Base-by-base conservation (phyloP, 805 yeast species). In the Kodamaea hsintzibuensis region DNA sequence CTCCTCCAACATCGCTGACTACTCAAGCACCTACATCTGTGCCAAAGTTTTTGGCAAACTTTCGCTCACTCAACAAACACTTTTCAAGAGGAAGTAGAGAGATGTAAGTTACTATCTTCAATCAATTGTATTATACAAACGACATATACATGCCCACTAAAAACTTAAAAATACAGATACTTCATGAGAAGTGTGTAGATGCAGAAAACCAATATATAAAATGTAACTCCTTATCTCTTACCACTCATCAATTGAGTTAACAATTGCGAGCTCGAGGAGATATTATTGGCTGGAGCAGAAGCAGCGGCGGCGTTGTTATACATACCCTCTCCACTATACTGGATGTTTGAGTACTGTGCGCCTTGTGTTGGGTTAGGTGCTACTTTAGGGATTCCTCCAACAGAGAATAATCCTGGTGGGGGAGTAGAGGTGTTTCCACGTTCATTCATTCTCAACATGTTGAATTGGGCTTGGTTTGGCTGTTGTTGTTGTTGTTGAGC, bases 191-290 rank as follows among this genome's bases (percentile, higher is more conserved):
- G 44, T 39, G 44, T 30, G 16, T n/a, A 12, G 19, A 50, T 50
- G 52, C 52, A 33, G 42, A 45, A 30, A 12, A 30, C 35, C 35
- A 30, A 30, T 30, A 30, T 30, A 30, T 30, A 30, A 22, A 30
- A 30, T 30, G 35, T 30, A 9, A 30, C 35, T 30, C 16, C 25
- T 60, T 62, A 75, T 61, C 75, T 82, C 66, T 87, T 89, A 27
- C 96, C 96, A 61, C 86, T 86, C 85, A 91, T 86, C 65, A 91
- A 76, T 69, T 91, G 97, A 54, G 84, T 89, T 62, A 91, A 78
- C 63, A 91, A 78, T 65, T 91, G 96, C 42, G 91, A 85, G 55
- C 92, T 86, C 48, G 88, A 83, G 25, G 84, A 82, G 6, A 68
- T 70, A 49, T 58, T 61, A 10, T 56, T 62, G 13, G 60, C 50